Base-by-base conservation (phyloP, 148 eudicot species). In the Silene conica region DNA sequence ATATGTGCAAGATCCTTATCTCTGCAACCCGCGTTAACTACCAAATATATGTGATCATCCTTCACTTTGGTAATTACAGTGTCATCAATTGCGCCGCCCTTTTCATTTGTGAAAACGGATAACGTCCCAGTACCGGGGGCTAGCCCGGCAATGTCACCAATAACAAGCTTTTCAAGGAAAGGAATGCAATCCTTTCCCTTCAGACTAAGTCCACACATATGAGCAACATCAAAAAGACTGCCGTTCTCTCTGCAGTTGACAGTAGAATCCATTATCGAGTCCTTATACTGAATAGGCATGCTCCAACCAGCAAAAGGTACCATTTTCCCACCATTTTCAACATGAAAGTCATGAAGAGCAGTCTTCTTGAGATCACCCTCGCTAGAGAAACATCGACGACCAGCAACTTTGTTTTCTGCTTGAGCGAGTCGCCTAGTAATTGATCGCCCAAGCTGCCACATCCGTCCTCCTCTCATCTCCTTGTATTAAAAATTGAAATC, bases 301-400 rank as follows among this genome's bases (percentile, higher is more conserved):
- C 96, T 90, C 93, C 97, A 92, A 38, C 98, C 97, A 41, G 97
- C 97, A 89, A 95, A 95, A 15, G 98, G 98, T n/a, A 95, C 98
- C 97, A 92, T 95, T 80, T 95, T 95, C 52, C 89, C 98, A 55
- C 97, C 97, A 83, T 95, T 25, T 46, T 86, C 85, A 41, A 90
- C 96, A 80, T 95, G 97, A 81, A 95, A 95, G 75, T 95, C 96
- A 71, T 86, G 86, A 23, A 92, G 85, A 62, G 63, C 97, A 1
- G 98, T 95, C 81, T 92, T 86, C 84, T 95, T 95, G 22, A 90
- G 92, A 48, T 92, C 96, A 20, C 87, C 86, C 62, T 92, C 97
- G n/a, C 89, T 72, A 52, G 97, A 80, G 75, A 86, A 95, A 82
- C 85, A 83, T 83, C 97, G 80, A 14, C 92, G 88, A 60, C 88